Evolutionary conservation across 108 stramenopile genomes (phyloP).

Genomic region (Mediolabrus comicus): DNA sequence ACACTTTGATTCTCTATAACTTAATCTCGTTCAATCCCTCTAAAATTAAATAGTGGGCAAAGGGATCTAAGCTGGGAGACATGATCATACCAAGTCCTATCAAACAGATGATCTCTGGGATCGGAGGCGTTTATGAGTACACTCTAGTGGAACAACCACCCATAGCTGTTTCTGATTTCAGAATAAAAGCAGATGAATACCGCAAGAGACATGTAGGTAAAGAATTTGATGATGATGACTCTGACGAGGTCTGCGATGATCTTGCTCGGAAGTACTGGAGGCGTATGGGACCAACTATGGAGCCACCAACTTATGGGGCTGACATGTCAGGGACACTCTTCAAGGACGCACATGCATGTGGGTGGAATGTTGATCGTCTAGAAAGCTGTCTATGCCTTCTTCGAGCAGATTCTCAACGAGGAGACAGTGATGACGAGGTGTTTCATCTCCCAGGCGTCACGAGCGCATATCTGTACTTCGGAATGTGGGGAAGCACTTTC

Average conservation of each 20-base stretch:
- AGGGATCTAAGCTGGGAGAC: constrained; percentile 75
- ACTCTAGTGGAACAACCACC: constrained; percentile 68
- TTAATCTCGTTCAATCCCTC: neutral
- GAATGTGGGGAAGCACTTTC: constrained; percentile 89
- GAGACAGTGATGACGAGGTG: constrained; percentile 38
- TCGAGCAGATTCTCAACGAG: constrained; percentile 38
- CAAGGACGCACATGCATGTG: constrained; percentile 67
- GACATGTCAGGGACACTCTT: constrained; percentile 94
- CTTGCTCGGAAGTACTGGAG: constrained; percentile 91
- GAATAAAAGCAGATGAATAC: constrained; percentile 78
- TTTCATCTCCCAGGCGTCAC: constrained; percentile 85
- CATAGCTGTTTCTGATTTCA: constrained; percentile 62
- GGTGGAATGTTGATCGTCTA: constrained; percentile 86
- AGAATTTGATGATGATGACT: constrained; percentile 29
- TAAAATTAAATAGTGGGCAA: constrained; percentile 52
- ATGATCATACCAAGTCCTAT: constrained; percentile 70
- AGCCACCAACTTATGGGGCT: constrained; percentile 90
- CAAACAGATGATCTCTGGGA: constrained; percentile 71
- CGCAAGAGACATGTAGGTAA: constrained; percentile 63
- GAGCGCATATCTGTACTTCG: constrained; percentile 85
- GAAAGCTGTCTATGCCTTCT: constrained; percentile 51
- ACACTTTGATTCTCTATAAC: neutral
- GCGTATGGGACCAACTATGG: constrained; percentile 89
- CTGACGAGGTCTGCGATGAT: constrained; percentile 59
- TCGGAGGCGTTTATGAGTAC: constrained; percentile 86